Base-by-base conservation (phyloP, 1,139 yeast genomes). In the Geotrichum candidum region DNA sequence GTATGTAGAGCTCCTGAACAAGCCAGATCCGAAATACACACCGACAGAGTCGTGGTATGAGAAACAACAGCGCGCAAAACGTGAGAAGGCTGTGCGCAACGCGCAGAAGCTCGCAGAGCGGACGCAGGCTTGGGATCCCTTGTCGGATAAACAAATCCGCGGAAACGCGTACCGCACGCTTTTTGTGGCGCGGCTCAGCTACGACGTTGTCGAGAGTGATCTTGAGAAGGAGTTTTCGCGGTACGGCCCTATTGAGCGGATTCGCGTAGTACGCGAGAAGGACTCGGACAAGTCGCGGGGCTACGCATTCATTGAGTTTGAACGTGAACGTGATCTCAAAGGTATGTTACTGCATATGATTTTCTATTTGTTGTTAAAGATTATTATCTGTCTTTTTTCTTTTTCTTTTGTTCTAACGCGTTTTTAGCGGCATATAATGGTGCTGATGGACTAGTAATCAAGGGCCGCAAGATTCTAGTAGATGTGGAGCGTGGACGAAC, bases 401-500 rank as follows among this genome's bases (percentile, higher is more conserved):
- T 46, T 10, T 31, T 6, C 15, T 41, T 27, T 15, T n/a, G 25
- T 15, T 9, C 52, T 51, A 48, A 56, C 62, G 46, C 33, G 18
- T 11, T 53, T 53, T 50, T 65, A 57, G 69, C 73, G 0, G 91
- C 95, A 15, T 79, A 82, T n/a, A 77, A 80, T 45, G 85, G 80
- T 51, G 80, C 84, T 46, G 83, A 86, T 38, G 84, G 90, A 0
- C 72, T 83, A 31, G 82, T 72, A 15, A 72, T 85, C 23, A 77
- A 79, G 45, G 83, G 80, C 7, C 76, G 91, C 54, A 77, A 81
- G 5, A 79, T 88, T 3, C 74, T 90, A 27, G 90, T 88, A 0
- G 99, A 94, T 72, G 84, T 86, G 35, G 98, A 91, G 70, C 77
- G 97, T 61, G 96, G 96, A 1, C 76, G 97, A 46, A 76, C 88